Evolutionary conservation across 345 rosid genomes (phyloP).

Genomic region (Euphorbia lathyris): DNA sequence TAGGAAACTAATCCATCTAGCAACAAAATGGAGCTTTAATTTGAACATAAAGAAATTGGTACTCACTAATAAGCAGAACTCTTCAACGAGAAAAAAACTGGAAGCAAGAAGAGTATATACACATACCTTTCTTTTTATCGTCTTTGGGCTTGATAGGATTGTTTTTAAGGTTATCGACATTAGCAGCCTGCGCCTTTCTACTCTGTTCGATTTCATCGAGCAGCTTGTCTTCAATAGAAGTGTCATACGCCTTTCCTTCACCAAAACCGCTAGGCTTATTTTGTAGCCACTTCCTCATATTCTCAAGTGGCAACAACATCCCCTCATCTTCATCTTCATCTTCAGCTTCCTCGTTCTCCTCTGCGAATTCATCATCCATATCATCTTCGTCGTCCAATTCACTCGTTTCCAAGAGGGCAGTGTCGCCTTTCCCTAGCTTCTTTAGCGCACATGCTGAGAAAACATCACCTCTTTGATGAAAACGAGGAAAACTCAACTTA

Average conservation of each 20-base stretch:
- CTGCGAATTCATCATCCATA: constrained; percentile 35
- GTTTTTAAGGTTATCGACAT: constrained; percentile 57
- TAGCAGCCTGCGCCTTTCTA: constrained; percentile 63
- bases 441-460: constrained; percentile 17
- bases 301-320: constrained; percentile 42
- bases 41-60: neutral
- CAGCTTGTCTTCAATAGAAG: constrained; percentile 71
- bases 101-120: neutral
- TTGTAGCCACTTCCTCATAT: constrained; percentile 72
- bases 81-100: too few species aligned
- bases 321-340: constrained; percentile 40
- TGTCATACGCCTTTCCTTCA: constrained; percentile 63
- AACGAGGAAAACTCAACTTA: constrained; percentile 7
- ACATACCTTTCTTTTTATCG: constrained; percentile 36
- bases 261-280: constrained; percentile 77
- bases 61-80: neutral
- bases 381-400: constrained; percentile 32
- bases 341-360: constrained; percentile 17
- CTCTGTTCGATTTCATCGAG: constrained; percentile 68
- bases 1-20: neutral
- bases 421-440: constrained; percentile 18
- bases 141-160: constrained; percentile 39
- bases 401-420: constrained; percentile 14
- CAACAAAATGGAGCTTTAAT: neutral
- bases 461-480: constrained; percentile 7